Base-by-base conservation (phyloP, 306 rosid species). In the Rosa lucieae region DNA sequence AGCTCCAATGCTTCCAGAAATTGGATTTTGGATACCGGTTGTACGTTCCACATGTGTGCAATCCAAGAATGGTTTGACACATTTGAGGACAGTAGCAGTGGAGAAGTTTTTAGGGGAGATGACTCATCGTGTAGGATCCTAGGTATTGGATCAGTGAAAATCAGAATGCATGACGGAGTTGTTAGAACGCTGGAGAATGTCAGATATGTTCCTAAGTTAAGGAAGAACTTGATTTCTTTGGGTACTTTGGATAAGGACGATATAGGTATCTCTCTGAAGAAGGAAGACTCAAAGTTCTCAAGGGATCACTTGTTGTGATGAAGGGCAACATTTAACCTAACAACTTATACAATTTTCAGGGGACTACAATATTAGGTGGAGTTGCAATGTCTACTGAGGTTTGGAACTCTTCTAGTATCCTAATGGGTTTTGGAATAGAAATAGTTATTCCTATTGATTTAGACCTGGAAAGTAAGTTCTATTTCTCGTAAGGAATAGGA, bases 11-110 rank as follows among this genome's bases (percentile, higher is more conserved):
- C 71, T 37, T 37, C 8, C 14, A 3, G 5, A 35, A 1, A 15
- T 67, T 67, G 71, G 71, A 39, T 37, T 67, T 67, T 37, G 26
- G 71, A 37, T 67, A 67, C 48, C 6, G 23, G 47, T 15, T 67
- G 26, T 37, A 7, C 21, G 0, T 67, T 67, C 47, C 47, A 67
- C 46, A 15, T 37, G 12, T 17, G 71, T 67, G 23, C 71, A 35
- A 37, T 6, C 23, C 2, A 8, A 12, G 47, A 67, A 15, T 67
- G 48, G 71, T 67, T 37, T 9, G 47, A 67, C 44, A 32, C 69
- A 11, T 26, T 32, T 12, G 21, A 65, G 69, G 44, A 65, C 8
- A 65, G 10, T 1, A 13, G 43, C 44, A 4, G n/a, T 3, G n/a
- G 4, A 32, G 44, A 65, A 4, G 10, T 65, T 4, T 65, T 65